Base-by-base conservation (phyloP, 2,329 filamentous ascomycete genomes). In the Exophiala oligosperma region DNA sequence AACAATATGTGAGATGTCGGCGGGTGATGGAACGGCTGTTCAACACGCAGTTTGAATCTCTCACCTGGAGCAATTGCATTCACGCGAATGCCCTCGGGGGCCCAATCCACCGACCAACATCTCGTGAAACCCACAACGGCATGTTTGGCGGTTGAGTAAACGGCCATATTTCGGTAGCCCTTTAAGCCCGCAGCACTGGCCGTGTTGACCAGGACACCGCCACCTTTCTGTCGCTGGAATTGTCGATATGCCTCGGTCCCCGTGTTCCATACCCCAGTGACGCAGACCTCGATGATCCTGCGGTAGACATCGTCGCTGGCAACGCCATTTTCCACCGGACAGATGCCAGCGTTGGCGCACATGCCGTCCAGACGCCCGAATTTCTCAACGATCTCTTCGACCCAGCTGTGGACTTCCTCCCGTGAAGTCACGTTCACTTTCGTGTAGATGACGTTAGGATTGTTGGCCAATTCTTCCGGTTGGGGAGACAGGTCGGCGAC, bases 271-370 rank as follows among this genome's bases (percentile, higher is more conserved):
- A 57, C 54, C 12, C 54, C 54, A 17, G 48, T 52, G 4, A 57
- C 21, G 40, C 54, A 57, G 48, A 57, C 54, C 21, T 28, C 54
- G n/a, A 57, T 29, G 21, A 57, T 57, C 17, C 32, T 29, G 2
- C 40, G 48, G 49, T 57, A 57, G 11, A 52, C 17, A 17, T 57
- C 54, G 40, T 57, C 54, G 38, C 49, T 47, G 32, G 40, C 54
- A 52, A 57, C 48, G 28, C 54, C 54, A 21, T 40, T 40, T 38
- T 57, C 54, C 12, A 23, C 32, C 3, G 54, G 54, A 46, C 54
- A 57, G 38, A 84, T 63, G 1, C 78, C 77, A 0, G 78, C 78
- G 59, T 81, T 79, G 28, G 69, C 62, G 2, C 77, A 59, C 1
- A 76, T 61, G 2, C 59, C 67, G 54, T 79, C 76, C 0, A 79